These are phyloP conservation scores for Solanum pinnatisectum DNA, from an alignment of 257 asterid species.

Conservation along the genomic window DNA sequence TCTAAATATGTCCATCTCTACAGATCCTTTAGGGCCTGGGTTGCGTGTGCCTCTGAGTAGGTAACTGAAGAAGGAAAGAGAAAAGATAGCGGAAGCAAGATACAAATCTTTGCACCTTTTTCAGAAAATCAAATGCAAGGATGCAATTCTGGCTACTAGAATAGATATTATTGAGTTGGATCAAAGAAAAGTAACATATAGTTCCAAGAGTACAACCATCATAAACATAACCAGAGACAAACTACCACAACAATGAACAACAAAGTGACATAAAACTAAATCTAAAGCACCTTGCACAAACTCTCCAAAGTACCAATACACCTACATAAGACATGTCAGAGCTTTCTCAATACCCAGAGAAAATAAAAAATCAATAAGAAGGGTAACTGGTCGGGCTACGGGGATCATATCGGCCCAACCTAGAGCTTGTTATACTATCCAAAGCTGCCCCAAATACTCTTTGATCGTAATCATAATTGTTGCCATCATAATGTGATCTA, in stretches of 20 bases:
- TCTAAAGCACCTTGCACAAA: background rate
- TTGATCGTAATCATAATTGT: slow-evolving; percentile 45
- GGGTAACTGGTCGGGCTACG: slow-evolving; percentile 27
- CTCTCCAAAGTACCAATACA: background rate
- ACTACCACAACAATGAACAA: background rate
- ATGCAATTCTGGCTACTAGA: background rate
- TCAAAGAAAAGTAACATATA: background rate
- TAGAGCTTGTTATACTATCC: slow-evolving; percentile 45
- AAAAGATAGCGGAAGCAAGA: background rate
- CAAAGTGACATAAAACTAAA: background rate
- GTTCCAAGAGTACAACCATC: background rate
- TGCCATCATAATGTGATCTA: slow-evolving; percentile 52
- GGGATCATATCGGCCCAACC: slow-evolving; percentile 51
- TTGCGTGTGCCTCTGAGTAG: background rate
- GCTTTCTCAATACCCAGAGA: slow-evolving; percentile 11
- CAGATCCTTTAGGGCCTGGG: background rate
- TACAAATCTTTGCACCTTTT: background rate
- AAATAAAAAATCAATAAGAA: slow-evolving; percentile 20
- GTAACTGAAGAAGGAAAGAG: background rate
- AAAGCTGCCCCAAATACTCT: slow-evolving; percentile 59
- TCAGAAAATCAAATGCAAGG: background rate
- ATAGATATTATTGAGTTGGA: background rate
- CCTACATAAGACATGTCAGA: slow-evolving; percentile 1
- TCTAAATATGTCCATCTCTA: background rate
- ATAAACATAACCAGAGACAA: background rate